A percentile compares a stretch with the other conserved stretches of the same genome.
phyloP scores from a whole-genome alignment of 164 flowering plant species.

The grape (Vitis vinifera) region DNA sequence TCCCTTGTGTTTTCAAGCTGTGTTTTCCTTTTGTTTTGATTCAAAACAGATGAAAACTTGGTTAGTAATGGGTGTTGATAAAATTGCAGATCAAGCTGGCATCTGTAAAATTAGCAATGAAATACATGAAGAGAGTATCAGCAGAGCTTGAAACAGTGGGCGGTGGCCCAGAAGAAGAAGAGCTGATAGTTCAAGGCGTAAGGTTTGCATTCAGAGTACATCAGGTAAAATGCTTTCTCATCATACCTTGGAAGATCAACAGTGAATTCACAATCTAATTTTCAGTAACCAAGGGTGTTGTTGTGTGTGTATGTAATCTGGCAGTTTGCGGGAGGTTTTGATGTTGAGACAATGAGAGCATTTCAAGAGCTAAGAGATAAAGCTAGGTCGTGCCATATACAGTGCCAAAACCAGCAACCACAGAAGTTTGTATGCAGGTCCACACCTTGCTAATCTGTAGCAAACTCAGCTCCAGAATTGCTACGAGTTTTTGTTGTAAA shows the following conservation, averaged over 20 bases:
- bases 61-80: background rate
- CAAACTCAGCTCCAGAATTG: conserved; percentile 60
- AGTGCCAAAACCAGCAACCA: conserved; percentile 63
- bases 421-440: conserved; percentile 65
- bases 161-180: conserved; percentile 83
- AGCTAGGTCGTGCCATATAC: conserved; percentile 61
- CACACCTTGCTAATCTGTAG: conserved; percentile 57
- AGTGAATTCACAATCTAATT: background rate
- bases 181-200: conserved; percentile 89
- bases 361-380: conserved; percentile 87
- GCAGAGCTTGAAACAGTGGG: conserved; percentile 75
- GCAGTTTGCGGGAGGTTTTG: conserved; percentile 98
- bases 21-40: background rate
- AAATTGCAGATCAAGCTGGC: conserved; percentile 81
- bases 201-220: conserved; percentile 93
- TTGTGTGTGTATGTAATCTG: background rate
- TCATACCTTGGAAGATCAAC: background rate
- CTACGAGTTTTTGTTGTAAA: conserved; percentile 30
- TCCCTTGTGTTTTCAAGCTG: background rate
- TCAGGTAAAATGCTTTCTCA: conserved; percentile 55
- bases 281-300: background rate
- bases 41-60: background rate
- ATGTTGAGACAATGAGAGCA: conserved; percentile 91
- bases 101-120: conserved; percentile 89
- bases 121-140: conserved; percentile 85